These are phyloP conservation scores for Vaccinium myrtillus DNA, from an alignment of 148 eudicot species.

Conservation along the genomic window DNA sequence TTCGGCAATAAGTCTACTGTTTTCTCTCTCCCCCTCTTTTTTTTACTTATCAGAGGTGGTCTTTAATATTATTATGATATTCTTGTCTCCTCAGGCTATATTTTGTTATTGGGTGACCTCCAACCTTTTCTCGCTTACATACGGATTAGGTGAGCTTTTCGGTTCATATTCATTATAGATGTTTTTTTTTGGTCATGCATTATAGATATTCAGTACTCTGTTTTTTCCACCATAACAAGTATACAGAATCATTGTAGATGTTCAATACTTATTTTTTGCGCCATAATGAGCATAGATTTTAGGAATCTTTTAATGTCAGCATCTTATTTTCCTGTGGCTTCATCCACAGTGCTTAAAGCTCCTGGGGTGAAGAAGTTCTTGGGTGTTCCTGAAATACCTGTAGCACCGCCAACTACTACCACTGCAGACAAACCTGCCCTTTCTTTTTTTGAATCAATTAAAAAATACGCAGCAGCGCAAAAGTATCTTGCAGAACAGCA, in stretches of 20 bases:
- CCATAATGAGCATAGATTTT: slow-evolving; percentile 8
- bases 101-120: slow-evolving; percentile 96
- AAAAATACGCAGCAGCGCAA: slow-evolving; percentile 47
- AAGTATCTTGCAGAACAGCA: slow-evolving; percentile 12
- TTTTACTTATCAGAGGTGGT: background rate
- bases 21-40: background rate
- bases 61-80: background rate
- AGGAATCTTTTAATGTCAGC: background rate
- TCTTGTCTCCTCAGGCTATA: slow-evolving; percentile 63
- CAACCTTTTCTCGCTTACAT: slow-evolving; percentile 75
- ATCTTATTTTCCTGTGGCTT: background rate
- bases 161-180: background rate
- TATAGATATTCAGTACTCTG: background rate
- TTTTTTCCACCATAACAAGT: background rate
- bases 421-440: slow-evolving; percentile 32
- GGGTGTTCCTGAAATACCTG: slow-evolving; percentile 63
- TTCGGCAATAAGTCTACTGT: background rate
- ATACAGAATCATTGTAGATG: background rate
- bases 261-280: background rate
- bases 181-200: background rate
- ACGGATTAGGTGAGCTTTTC: slow-evolving; percentile 66
- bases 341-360: slow-evolving; percentile 55
- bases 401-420: slow-evolving; percentile 38
- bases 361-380: slow-evolving; percentile 67
- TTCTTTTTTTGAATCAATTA: slow-evolving; percentile 54